phyloP scores from a whole-genome alignment of 2,329 filamentous ascomycete genomes.

The Aspergillus japonicus region DNA sequence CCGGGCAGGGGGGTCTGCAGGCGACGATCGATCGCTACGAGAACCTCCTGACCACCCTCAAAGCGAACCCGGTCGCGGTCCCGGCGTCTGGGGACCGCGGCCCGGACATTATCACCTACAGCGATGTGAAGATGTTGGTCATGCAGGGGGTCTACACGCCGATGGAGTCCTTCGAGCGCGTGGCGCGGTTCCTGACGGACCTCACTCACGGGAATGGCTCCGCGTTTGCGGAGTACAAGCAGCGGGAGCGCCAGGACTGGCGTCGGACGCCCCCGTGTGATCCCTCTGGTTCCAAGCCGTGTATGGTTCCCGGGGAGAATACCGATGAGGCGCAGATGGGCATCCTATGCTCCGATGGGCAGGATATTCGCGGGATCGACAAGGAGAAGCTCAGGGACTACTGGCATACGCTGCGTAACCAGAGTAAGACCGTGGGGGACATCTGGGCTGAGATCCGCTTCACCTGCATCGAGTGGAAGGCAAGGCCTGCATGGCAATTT shows the following conservation, averaged over 20 bases:
- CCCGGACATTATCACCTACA: slow-evolving; percentile 6
- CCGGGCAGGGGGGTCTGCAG: not conserved
- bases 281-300: not conserved
- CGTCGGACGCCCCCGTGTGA: not conserved
- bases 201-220: slow-evolving; percentile 1
- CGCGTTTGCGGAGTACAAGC: not conserved
- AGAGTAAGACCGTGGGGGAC: slow-evolving; percentile 3
- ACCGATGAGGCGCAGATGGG: not conserved
- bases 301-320: not conserved
- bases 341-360: slow-evolving; percentile 1
- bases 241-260: not conserved
- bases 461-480: not conserved
- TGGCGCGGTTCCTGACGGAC: not conserved
- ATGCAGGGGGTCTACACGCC: not conserved
- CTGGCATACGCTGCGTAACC: slow-evolving; percentile 2
- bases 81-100: not conserved
- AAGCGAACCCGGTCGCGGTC: not conserved
- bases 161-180: not conserved
- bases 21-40: not conserved
- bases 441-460: slow-evolving; percentile 2
- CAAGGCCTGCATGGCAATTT: not conserved
- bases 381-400: slow-evolving; percentile 2
- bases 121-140: not conserved
- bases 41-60: not conserved
- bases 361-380: not conserved